Percentiles rank a stretch among this genome's conserved stretches.
phyloP scores from a whole-genome alignment of 805 yeast species.

The Monosporozyma siamensis region DNA sequence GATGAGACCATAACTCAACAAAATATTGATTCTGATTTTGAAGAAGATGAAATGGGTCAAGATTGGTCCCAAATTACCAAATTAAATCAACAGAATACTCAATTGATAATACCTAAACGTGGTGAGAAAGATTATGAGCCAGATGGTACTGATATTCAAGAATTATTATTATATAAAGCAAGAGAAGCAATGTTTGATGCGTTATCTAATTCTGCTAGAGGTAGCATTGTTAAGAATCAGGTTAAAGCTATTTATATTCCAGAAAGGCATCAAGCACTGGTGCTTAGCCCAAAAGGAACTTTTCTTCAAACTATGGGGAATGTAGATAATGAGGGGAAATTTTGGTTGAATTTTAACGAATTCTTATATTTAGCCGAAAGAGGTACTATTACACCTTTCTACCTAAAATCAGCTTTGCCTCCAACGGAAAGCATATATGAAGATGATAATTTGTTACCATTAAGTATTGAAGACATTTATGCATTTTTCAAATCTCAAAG shows the following conservation, averaged over 20 bases:
- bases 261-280: slow-evolving; percentile 28
- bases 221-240: slow-evolving; percentile 38
- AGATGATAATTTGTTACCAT: slow-evolving; percentile 27
- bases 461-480: slow-evolving; percentile 60
- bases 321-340: slow-evolving; percentile 38
- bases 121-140: slow-evolving; percentile 87
- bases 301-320: slow-evolving; percentile 66
- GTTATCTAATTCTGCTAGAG: slow-evolving; percentile 39
- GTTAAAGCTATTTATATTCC: slow-evolving; percentile 43
- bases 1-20: not conserved
- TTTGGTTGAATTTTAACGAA: slow-evolving; percentile 57
- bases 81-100: slow-evolving; percentile 14
- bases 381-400: slow-evolving; percentile 48
- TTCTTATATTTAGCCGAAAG: slow-evolving; percentile 71
- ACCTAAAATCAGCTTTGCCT: slow-evolving; percentile 2
- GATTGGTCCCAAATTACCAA: slow-evolving; percentile 43
- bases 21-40: slow-evolving; percentile 18
- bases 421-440: slow-evolving; percentile 6
- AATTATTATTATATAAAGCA: slow-evolving; percentile 39
- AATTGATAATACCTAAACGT: slow-evolving; percentile 45
- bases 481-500: slow-evolving; percentile 35
- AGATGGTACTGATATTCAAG: slow-evolving; percentile 56
- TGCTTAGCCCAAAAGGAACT: slow-evolving; percentile 55
- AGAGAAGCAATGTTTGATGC: slow-evolving; percentile 68
- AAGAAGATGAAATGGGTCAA: slow-evolving; percentile 39